These are phyloP conservation scores for Athelia psychrophila DNA, from an alignment of 1,284 basidiomycete genomes.

Conservation along the genomic window DNA sequence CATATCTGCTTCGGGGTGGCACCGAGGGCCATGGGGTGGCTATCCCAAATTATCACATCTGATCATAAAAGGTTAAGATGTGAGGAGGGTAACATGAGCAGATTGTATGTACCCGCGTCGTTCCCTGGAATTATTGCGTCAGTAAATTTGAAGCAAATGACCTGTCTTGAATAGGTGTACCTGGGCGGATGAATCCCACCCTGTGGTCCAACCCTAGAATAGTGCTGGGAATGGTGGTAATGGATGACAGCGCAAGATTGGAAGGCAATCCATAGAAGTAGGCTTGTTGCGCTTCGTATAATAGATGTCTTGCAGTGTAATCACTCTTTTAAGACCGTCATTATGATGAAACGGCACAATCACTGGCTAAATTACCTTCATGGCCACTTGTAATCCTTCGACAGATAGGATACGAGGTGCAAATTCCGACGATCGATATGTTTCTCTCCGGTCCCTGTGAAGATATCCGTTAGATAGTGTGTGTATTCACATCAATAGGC, in stretches of 20 bases:
- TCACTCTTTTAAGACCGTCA: constrained; percentile 43
- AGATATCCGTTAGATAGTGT: neutral
- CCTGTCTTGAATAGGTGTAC: constrained; percentile 19
- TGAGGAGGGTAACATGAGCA: constrained; percentile 13
- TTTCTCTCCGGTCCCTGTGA: constrained; percentile 70
- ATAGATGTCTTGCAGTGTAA: constrained; percentile 64
- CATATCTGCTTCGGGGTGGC: constrained; percentile 53
- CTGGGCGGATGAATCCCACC: constrained; percentile 56
- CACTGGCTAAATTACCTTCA: constrained; percentile 44
- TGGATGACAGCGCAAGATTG: constrained; percentile 48
- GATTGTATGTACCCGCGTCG: constrained; percentile 33
- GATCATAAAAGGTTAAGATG: neutral
- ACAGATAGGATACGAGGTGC: constrained; percentile 72
- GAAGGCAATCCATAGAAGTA: constrained; percentile 54
- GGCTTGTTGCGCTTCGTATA: constrained; percentile 71
- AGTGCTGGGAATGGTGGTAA: constrained; percentile 62
- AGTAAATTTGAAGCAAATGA: neutral
- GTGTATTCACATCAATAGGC: neutral
- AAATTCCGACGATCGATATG: constrained; percentile 77
- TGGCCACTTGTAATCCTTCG: constrained; percentile 61
- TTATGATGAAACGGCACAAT: neutral
- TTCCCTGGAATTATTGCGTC: constrained; percentile 19
- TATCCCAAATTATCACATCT: constrained; percentile 36
- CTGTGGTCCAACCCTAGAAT: constrained; percentile 65
- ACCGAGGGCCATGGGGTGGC: constrained; percentile 60